Base-by-base conservation (phyloP, 176 grass and related monocot species). In the Metroxylon sagu region DNA sequence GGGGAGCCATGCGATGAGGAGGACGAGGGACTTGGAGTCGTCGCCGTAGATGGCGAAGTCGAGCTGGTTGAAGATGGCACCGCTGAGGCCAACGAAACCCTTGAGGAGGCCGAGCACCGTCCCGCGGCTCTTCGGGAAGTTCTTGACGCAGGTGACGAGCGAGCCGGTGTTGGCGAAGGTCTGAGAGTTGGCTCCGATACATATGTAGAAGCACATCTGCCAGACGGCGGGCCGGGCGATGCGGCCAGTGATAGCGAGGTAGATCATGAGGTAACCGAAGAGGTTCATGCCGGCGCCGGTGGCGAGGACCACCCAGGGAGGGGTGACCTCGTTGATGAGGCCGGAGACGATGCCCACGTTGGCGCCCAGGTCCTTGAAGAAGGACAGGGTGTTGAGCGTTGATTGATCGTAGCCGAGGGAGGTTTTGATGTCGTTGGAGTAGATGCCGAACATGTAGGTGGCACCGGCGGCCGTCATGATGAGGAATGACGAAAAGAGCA, bases 21-120 rank as follows among this genome's bases (percentile, higher is more conserved):
- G 63, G 25, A 95, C 78, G 1, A 95, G 81, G 27, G 69, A 72
- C 18, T 67, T 67, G 30, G 71, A 77, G 67, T 95, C 65, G 30
- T 54, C 61, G 18, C 85, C 78, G 56, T 95, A 88, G 64, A 89
- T 68, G 23, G 76, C 64, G 6, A 71, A 74, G 78, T 89, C 86
- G 16, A 95, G 76, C 70, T 95, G 85, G 61, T 85, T 86, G 77
- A 95, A 95, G 39, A 89, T 78, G 52, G 90, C 90, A n/a, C 90
- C 90, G 58, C 85, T 89, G 56, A 95, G 81, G 0, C 85, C 90
- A 0, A 86, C 82, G 69, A 89, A 95, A 0, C 85, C 85, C 67
- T 89, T 95, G 25, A 95, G 82, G 0, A 95, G 64, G 0, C 80
- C 89, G 0, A 94, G 80, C 71, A 94, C 77, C 4, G 82, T 69